A percentile compares a stretch with the other conserved stretches of the same genome.
Evolutionary conservation across 1,284 basidiomycete species (phyloP).

Genomic region (Leccinum griseonigrum): DNA sequence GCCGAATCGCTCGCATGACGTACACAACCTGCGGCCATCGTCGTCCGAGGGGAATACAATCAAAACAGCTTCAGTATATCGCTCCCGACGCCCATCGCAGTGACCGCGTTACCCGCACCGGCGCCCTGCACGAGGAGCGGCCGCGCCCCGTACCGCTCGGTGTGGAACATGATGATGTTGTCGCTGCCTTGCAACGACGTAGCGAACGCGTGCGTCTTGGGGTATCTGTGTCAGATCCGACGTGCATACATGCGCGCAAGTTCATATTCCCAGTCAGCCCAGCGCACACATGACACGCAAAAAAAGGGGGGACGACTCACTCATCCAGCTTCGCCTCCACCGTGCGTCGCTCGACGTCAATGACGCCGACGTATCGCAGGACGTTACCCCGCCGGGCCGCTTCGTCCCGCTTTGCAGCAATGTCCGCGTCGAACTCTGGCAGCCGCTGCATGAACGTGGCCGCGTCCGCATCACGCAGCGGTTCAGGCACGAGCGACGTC

Average conservation of each 20-base stretch:
- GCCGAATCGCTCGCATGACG: background rate
- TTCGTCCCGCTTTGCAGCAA: slow-evolving; percentile 71
- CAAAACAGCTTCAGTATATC: slow-evolving; percentile 68
- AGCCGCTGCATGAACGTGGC: slow-evolving; percentile 83
- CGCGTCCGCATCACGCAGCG: slow-evolving; percentile 69
- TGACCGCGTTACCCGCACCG: slow-evolving; percentile 95
- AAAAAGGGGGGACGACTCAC: slow-evolving; percentile 39
- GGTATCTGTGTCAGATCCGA: slow-evolving; percentile 58
- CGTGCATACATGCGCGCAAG: background rate
- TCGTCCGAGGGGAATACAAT: slow-evolving; percentile 2
- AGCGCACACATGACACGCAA: background rate
- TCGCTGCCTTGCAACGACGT: slow-evolving; percentile 94
- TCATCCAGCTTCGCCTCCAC: slow-evolving; percentile 83
- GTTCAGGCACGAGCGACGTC: slow-evolving; percentile 81
- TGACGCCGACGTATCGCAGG: slow-evolving; percentile 91
- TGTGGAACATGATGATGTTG: slow-evolving; percentile 98
- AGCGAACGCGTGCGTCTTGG: slow-evolving; percentile 88
- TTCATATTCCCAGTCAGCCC: background rate
- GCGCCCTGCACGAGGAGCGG: slow-evolving; percentile 94
- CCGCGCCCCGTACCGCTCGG: slow-evolving; percentile 80
- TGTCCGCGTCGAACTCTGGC: slow-evolving; percentile 83
- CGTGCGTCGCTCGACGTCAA: slow-evolving; percentile 60
- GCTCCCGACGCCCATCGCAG: slow-evolving; percentile 94
- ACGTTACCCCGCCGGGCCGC: slow-evolving; percentile 81
- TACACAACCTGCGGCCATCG: slow-evolving; percentile 10